Percentiles rank a stretch among this genome's conserved stretches.
These are phyloP conservation scores for Coix lacrymajobi DNA, from an alignment of 176 grass and related monocot genomes.

Conservation along the genomic window DNA sequence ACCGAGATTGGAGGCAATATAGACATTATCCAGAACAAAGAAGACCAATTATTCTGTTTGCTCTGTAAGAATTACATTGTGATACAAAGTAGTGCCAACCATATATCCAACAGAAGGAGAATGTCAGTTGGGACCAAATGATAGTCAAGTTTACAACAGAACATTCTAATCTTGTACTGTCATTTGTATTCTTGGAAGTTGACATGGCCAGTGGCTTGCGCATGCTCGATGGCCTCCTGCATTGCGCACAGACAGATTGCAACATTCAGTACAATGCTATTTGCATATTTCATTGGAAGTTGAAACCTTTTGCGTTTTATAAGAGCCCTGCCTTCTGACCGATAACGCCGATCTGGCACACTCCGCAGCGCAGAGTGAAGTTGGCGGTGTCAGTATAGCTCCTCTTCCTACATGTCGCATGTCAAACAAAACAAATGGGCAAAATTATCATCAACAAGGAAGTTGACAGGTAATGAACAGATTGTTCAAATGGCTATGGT, in stretches of 20 bases:
- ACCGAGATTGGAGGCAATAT: neutral
- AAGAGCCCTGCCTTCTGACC: conserved; percentile 62
- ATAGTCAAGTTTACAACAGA: conserved; percentile 2
- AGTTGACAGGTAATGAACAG: neutral
- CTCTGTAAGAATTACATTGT: conserved; percentile 1
- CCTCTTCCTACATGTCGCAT: conserved; percentile 56
- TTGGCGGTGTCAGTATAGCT: conserved; percentile 83
- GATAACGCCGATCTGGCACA: conserved; percentile 87
- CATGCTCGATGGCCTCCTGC: conserved; percentile 89
- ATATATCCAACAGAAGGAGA: neutral
- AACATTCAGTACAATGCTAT: neutral
- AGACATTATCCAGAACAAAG: neutral
- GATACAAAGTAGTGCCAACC: neutral
- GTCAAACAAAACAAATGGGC: neutral
- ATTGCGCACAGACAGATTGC: neutral
- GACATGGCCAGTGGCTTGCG: conserved; percentile 81
- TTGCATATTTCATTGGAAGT: neutral
- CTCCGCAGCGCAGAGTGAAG: conserved; percentile 86
- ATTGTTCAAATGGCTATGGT: neutral
- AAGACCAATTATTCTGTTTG: neutral
- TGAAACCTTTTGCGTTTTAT: neutral
- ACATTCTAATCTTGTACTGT: conserved; percentile 21
- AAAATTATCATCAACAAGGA: neutral
- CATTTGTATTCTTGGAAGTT: conserved; percentile 95
- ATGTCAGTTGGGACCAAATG: neutral